Evolutionary conservation across 1,139 yeast genomes (phyloP).

Genomic region (Taiozyma sp.): DNA sequence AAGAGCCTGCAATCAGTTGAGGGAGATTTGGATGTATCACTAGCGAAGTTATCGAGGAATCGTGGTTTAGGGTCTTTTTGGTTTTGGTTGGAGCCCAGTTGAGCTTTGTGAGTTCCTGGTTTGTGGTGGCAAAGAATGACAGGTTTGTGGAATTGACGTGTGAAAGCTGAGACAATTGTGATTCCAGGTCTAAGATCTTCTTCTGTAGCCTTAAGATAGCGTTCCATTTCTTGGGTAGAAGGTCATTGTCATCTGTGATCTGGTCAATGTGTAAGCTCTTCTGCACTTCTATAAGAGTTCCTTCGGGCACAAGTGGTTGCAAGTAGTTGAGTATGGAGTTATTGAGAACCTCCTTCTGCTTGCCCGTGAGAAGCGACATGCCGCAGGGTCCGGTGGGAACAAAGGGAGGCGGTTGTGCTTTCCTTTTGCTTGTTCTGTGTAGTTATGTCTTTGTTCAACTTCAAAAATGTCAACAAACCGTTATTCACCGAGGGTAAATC

Average conservation of each 20-base stretch:
- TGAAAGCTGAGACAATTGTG: slow-evolving; percentile 20
- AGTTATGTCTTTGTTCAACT: background rate
- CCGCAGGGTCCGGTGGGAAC: background rate
- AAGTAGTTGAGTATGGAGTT: slow-evolving; percentile 54
- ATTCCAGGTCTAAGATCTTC: slow-evolving; percentile 56
- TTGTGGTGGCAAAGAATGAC: slow-evolving; percentile 14
- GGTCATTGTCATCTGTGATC: slow-evolving; percentile 27
- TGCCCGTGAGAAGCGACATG: slow-evolving; percentile 38
- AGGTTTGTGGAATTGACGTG: slow-evolving; percentile 8
- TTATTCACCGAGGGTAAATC: background rate
- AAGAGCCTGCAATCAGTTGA: slow-evolving; percentile 59
- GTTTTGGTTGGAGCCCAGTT: slow-evolving; percentile 72
- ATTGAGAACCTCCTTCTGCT: slow-evolving; percentile 51
- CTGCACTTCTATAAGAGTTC: slow-evolving; percentile 12
- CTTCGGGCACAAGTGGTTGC: slow-evolving; percentile 27
- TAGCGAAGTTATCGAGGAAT: slow-evolving; percentile 58
- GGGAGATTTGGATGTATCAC: slow-evolving; percentile 75
- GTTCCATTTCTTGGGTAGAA: slow-evolving; percentile 85
- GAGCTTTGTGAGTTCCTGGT: slow-evolving; percentile 29
- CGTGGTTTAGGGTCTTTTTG: slow-evolving; percentile 48
- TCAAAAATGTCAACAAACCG: background rate
- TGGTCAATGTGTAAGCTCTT: slow-evolving; percentile 13
- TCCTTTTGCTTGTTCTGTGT: background rate
- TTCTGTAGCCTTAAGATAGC: slow-evolving; percentile 79
- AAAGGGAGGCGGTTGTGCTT: background rate